Evolutionary conservation across 2,329 filamentous ascomycete species (phyloP), one percentile per base, ranked within the genome.

Genomic region (Exophiala sideris): DNA sequence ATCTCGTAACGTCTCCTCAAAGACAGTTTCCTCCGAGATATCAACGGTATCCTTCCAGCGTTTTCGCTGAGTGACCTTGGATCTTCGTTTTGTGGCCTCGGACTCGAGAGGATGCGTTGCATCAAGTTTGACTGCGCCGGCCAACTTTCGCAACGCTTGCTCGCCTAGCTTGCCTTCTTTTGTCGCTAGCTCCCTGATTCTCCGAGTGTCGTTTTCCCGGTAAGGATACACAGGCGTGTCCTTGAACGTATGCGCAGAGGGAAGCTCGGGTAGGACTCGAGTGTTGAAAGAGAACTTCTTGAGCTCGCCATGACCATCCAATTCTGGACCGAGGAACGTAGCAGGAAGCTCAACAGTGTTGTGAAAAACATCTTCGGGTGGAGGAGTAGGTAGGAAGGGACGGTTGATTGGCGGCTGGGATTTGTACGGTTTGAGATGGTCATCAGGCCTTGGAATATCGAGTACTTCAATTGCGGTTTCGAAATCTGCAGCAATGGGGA

Each of bases 161-260:
- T 87, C 84, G 6, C 83, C 84, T 56, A 84, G 68, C 42, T 85
- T 77, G 11, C 83, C 83, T 65, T 87, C 84, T 63, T 85, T 78
- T 3, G 83, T 85, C 3, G 83, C 83, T 53, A 78, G 76, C 64
- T 87, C 84, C 35, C 82, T 71, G 44, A 85, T 80, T 59, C 76
- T 78, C 35, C 81, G 73, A 2, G 82, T 77, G 60, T 86, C 83
- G 33, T 73, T 78, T 58, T 85, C 82, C 55, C 83, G 76, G 36
- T 78, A 68, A 1, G 79, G 77, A 57, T 77, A 84, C 3, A 85
- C 79, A 0, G 81, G 73, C 1, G 83, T 85, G 21, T 78, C 70
- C 60, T 78, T 79, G 71, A 83, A 87, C 1, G 84, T 84, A 66
- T 87, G 84, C 64, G 77, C 79, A 46, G 82, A 82, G 6, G 84